Evolutionary conservation across 192 early-diverging fungal genomes (phyloP).

Genomic region (Allomyces macrogynus): DNA sequence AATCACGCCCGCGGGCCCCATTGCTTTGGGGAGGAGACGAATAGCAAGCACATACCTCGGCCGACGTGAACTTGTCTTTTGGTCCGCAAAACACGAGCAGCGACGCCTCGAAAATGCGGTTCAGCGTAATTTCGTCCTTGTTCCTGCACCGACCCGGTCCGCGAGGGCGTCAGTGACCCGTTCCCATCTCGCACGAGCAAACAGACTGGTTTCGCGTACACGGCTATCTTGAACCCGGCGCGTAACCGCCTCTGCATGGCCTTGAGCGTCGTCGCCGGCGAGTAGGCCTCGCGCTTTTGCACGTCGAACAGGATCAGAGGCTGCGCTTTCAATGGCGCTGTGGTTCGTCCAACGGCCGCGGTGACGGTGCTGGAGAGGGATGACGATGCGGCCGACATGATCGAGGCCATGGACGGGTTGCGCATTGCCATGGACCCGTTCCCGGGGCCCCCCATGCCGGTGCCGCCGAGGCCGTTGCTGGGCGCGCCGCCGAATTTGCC

Average conservation of each 20-base stretch:
- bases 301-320: conserved; percentile 23
- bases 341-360: too few species aligned
- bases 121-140: conserved; percentile 32
- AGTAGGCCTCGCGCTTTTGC: conserved; percentile 27
- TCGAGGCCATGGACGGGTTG: too few species aligned
- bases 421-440: too few species aligned
- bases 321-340: neutral
- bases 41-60: conserved; percentile 18
- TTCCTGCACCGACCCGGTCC: conserved; percentile 13
- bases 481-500: too few species aligned
- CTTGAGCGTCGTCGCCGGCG: conserved; percentile 32
- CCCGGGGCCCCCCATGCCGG: too few species aligned
- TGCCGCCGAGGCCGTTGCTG: too few species aligned
- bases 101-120: conserved; percentile 23
- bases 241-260: conserved; percentile 19
- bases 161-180: too few species aligned
- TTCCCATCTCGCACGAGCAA: too few species aligned
- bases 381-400: too few species aligned
- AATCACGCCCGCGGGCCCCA: too few species aligned
- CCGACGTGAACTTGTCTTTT: conserved; percentile 34
- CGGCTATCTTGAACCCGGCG: conserved; percentile 23
- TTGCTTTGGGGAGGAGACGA: too few species aligned
- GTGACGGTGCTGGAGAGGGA: too few species aligned
- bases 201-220: conserved; percentile 2
- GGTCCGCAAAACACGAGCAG: conserved; percentile 37